Conservation (phyloP, 2,329 filamentous ascomycete genomes). For the Lecanicillium sp. region DNA sequence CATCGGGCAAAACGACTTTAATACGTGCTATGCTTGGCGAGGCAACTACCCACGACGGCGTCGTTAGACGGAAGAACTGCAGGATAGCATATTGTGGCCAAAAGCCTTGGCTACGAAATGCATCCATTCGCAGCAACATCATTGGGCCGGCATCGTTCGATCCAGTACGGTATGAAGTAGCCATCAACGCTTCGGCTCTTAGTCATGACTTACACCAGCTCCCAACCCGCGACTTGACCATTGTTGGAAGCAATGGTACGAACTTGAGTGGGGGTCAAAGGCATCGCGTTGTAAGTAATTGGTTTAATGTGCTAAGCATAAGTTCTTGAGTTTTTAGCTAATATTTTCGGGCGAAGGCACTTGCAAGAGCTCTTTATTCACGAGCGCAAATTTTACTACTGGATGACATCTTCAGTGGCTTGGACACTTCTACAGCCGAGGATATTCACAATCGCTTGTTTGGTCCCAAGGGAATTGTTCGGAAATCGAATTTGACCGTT, state of each 20-base stretch:
- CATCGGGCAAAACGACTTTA: not conserved
- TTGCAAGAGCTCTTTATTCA: conserved; percentile 8
- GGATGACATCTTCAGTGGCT: conserved; percentile 9
- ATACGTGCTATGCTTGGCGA: not conserved
- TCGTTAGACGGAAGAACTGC: not conserved
- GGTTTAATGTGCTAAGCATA: too few relatives aligned
- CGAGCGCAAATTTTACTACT: conserved; percentile 5
- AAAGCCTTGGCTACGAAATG: conserved; percentile 2
- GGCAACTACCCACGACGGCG: not conserved
- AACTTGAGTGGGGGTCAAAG: conserved; percentile 15
- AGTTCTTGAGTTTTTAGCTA: not conserved
- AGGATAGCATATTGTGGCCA: conserved; percentile 5
- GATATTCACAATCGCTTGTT: too few relatives aligned
- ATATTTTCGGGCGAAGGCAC: conserved; percentile 1
- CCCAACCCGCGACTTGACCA: conserved; percentile 5
- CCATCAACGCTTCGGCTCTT: conserved; percentile 4
- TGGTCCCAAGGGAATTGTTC: too few relatives aligned
- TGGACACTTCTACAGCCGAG: too few relatives aligned
- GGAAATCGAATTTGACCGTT: too few relatives aligned
- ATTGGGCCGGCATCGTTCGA: conserved; percentile 5
- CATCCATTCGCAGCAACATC: conserved; percentile 3
- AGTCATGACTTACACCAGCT: conserved; percentile 33
- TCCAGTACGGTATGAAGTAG: conserved; percentile 4
- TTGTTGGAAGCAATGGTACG: conserved; percentile 10
- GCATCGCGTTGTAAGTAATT: conserved; percentile 15